Evolutionary conservation across 305 asterid species (phyloP), one percentile per base, ranked within the genome.

Genomic region (Lippia alba): DNA sequence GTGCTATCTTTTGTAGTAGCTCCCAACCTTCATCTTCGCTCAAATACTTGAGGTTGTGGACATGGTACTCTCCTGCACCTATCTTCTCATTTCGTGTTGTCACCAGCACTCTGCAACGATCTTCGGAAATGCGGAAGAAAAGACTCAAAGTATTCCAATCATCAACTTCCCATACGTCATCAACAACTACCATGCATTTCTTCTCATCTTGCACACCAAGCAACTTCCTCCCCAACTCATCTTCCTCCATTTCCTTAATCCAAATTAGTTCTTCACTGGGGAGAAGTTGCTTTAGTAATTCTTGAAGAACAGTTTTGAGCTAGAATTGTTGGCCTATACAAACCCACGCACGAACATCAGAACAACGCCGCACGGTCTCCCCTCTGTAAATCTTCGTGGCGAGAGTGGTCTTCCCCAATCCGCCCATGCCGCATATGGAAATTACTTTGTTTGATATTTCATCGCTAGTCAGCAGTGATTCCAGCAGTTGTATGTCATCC

Each of bases 391-490:
- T 44, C 10, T 44, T 44, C 0, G 69, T 61, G 1, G 75, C 75
- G 0, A 77, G 67, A 15, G 78, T 77, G 6, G 81, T 77, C 60
- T 77, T 77, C n/a, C 81, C 81, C 4, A 72, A 50, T 36, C 78
- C 81, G 0, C 78, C 81, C 71, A 73, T 72, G 11, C 81, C 81
- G 41, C 61, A 72, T 18, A 77, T 39, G 6, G 78, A 72, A 20
- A 72, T 56, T 17, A 77, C 48, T 17, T 20, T 14, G 30, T 49
- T 20, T 5, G 36, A 24, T 8, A 2, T 51, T 36, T 60, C 45
- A 8, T 36, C 4, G 5, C 56, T 56, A 8, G 24, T 16, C 5
- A 68, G 40, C 0, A 40, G 58, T 6, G 75, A 62, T 9, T 62
- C 69, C 8, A 77, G 19, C 0, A 5, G 7, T 11, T 45, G 11